These are phyloP conservation scores for Microdochium trichocladiopsis DNA, from an alignment of 2,329 filamentous ascomycete species.

Conservation along the genomic window DNA sequence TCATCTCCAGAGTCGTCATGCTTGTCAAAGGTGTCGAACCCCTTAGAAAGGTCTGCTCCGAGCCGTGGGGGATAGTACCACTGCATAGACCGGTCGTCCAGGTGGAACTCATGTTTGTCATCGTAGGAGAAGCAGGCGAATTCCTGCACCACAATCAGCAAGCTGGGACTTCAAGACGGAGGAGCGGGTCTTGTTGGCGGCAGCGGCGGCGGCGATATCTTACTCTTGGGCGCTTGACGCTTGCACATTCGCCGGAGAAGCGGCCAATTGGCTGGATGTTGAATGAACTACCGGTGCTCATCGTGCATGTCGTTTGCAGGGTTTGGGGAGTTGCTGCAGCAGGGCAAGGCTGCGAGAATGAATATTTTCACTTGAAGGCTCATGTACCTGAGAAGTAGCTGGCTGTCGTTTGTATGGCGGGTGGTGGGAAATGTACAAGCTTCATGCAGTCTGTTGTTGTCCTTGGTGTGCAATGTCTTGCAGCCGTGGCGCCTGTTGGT, in stretches of 20 bases:
- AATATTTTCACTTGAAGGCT: neutral
- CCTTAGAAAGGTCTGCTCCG: constrained; percentile 67
- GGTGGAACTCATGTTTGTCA: constrained; percentile 67
- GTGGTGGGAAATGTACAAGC: too few species aligned
- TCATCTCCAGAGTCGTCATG: constrained; percentile 78
- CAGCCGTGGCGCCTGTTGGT: too few species aligned
- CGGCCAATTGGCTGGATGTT: constrained; percentile 62
- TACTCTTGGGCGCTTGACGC: constrained; percentile 70
- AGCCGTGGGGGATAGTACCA: constrained; percentile 80
- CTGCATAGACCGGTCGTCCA: constrained; percentile 71
- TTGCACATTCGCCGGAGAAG: constrained; percentile 60
- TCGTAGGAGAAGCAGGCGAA: constrained; percentile 93
- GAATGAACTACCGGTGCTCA: constrained; percentile 30
- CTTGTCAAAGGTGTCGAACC: constrained; percentile 77
- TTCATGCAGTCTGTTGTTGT: too few species aligned
- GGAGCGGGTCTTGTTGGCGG: neutral
- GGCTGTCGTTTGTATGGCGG: too few species aligned
- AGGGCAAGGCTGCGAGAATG: neutral
- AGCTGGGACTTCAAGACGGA: neutral
- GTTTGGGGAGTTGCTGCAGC: neutral
- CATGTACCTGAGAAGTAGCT: neutral
- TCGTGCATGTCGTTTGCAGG: neutral
- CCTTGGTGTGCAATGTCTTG: too few species aligned
- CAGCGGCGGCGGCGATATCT: constrained; percentile 6
- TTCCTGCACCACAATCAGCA: constrained; percentile 48